A percentile compares a stretch with the other conserved stretches of the same genome.
These are phyloP conservation scores for Backusella australiensis DNA, from an alignment of 192 early-diverging fungal species.

Conservation along the genomic window DNA sequence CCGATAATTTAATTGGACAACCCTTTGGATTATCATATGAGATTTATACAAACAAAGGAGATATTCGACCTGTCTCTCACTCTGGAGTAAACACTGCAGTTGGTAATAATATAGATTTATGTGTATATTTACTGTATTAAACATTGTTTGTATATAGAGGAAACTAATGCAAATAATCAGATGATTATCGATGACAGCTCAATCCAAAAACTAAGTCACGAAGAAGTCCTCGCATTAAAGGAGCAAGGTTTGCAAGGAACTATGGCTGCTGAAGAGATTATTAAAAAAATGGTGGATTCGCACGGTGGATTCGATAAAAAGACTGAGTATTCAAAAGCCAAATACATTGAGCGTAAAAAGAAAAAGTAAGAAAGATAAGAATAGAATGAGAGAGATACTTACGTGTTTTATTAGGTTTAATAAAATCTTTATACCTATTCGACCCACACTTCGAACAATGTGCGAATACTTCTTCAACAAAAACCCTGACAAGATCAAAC, in stretches of 20 bases:
- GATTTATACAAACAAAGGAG: conserved; percentile 64
- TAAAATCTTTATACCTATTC: conserved; percentile 76
- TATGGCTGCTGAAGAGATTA: conserved; percentile 67
- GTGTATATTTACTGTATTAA: no score
- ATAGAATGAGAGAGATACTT: conserved; percentile 74
- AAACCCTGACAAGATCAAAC: conserved; percentile 74
- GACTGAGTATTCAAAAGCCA: conserved; percentile 93
- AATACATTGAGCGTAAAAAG: conserved; percentile 89
- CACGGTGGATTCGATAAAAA: conserved; percentile 87
- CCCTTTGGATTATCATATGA: conserved; percentile 84
- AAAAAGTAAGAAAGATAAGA: conserved; percentile 69
- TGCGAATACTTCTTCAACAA: conserved; percentile 76
- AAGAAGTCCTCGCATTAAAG: conserved; percentile 85
- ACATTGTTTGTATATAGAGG: conserved; percentile 40
- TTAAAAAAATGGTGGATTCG: conserved; percentile 77
- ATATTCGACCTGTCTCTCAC: conserved; percentile 34
- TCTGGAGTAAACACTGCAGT: conserved; percentile 16
- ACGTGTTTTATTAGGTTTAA: conserved; percentile 54
- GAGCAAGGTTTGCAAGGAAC: conserved; percentile 65
- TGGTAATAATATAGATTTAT: conserved; percentile 18
- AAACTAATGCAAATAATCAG: conserved; percentile 79
- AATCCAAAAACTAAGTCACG: conserved; percentile 76
- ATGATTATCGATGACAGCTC: conserved; percentile 72
- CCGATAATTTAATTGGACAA: conserved; percentile 77
- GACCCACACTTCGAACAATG: conserved; percentile 73